phyloP scores from a whole-genome alignment of 768 basidiomycete species.

The Ephemerocybe angulata region DNA sequence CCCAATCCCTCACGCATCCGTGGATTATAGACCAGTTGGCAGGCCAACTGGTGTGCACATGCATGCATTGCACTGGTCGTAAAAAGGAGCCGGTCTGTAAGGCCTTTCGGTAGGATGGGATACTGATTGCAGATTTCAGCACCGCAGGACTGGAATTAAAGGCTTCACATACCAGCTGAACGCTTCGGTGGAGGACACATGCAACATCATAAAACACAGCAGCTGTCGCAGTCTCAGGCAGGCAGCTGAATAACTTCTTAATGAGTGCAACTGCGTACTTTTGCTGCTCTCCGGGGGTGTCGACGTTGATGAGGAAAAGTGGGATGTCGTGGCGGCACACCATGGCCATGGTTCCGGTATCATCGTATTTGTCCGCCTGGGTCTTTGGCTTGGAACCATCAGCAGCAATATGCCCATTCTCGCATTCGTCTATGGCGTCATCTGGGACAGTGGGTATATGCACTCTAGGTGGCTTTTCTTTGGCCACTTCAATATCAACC shows the following conservation, averaged over 20 bases:
- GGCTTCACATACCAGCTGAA: conserved; percentile 14
- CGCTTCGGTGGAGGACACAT: conserved; percentile 23
- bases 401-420: conserved; percentile 1
- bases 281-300: conserved; percentile 6
- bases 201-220: conserved; percentile 25
- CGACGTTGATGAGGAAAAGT: conserved; percentile 30
- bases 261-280: conserved; percentile 19
- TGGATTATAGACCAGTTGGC: conserved; percentile 28
- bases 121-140: conserved; percentile 15
- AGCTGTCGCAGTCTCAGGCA: conserved; percentile 19
- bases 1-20: conserved; percentile 26
- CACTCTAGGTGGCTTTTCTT: neutral
- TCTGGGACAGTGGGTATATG: neutral
- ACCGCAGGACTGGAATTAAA: conserved; percentile 2
- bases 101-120: conserved; percentile 15
- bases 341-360: neutral
- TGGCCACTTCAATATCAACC: neutral
- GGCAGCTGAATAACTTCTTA: conserved; percentile 21
- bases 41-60: neutral
- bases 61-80: conserved; percentile 33
- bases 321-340: conserved; percentile 24
- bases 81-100: conserved; percentile 19
- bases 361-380: neutral
- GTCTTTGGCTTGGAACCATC: conserved; percentile 5
- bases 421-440: conserved; percentile 4